These are phyloP conservation scores for Ogataea degrootiae DNA, from an alignment of 805 yeast genomes.

Conservation along the genomic window DNA sequence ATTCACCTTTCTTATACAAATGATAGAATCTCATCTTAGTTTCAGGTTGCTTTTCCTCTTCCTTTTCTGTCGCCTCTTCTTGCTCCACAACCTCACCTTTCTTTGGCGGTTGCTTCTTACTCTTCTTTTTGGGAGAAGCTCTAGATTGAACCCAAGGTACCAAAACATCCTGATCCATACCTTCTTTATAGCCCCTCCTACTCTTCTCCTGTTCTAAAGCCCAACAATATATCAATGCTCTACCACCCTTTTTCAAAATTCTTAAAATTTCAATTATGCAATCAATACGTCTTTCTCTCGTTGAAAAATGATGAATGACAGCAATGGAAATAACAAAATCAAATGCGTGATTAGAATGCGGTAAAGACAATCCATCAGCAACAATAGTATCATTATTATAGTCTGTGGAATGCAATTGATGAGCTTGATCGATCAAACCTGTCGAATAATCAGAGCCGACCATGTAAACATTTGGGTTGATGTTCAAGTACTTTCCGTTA, in stretches of 20 bases:
- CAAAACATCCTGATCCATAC: conserved; percentile 87
- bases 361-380: conserved; percentile 73
- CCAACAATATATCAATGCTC: conserved; percentile 88
- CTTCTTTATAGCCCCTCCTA: conserved; percentile 85
- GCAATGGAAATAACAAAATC: conserved; percentile 93
- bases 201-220: conserved; percentile 89
- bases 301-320: conserved; percentile 93
- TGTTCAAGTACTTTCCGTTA: conserved; percentile 82
- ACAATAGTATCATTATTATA: conserved; percentile 52
- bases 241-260: conserved; percentile 51
- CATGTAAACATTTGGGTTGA: conserved; percentile 63
- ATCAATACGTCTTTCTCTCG: conserved; percentile 66
- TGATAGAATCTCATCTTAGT: conserved; percentile 87
- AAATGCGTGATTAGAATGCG: conserved; percentile 45
- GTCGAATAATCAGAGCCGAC: conserved; percentile 74
- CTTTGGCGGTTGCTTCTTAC: conserved; percentile 11
- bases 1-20: conserved; percentile 78
- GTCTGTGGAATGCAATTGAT: conserved; percentile 29
- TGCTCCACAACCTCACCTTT: conserved; percentile 13
- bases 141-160: conserved; percentile 90
- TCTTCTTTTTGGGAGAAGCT: conserved; percentile 35
- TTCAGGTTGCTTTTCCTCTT: conserved; percentile 25
- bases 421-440: conserved; percentile 64
- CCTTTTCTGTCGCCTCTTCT: conserved; percentile 14
- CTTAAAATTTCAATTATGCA: conserved; percentile 70